A percentile compares a stretch with the other conserved stretches of the same genome.
These are phyloP conservation scores for Perkinsus marinus DNA, from an alignment of 169 alveolate genomes.

Conservation along the genomic window DNA sequence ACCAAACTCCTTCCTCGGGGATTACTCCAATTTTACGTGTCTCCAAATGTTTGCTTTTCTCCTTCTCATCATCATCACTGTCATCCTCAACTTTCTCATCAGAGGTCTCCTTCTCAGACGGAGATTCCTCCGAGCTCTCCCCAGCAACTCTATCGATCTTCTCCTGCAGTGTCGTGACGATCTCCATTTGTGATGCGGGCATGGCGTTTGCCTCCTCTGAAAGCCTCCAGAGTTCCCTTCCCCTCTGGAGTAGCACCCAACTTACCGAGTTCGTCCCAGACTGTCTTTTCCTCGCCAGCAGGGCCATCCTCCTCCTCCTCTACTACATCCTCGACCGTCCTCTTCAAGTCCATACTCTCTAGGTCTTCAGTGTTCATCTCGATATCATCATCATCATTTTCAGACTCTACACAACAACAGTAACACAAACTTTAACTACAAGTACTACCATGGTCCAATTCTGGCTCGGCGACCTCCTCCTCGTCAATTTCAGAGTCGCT, in stretches of 20 bases:
- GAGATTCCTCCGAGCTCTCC: not conserved
- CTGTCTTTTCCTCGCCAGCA: not conserved
- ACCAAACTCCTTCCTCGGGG: no score
- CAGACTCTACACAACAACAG: not conserved
- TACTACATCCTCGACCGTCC: not conserved
- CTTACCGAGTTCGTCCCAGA: not conserved
- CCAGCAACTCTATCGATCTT: not conserved
- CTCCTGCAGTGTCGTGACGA: not conserved
- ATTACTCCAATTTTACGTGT: not conserved
- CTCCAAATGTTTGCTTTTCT: not conserved
- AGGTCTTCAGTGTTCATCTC: not conserved
- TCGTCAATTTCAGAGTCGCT: not conserved
- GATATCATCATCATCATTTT: not conserved
- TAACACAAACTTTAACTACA: not conserved
- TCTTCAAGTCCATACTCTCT: not conserved
- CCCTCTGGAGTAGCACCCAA: no score
- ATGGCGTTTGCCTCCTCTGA: not conserved
- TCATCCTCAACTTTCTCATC: not conserved
- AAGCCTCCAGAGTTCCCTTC: not conserved
- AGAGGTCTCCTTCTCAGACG: not conserved
- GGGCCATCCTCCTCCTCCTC: not conserved
- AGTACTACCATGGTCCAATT: not conserved
- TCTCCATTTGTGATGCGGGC: not conserved
- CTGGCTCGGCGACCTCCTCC: not conserved
- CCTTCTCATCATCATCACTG: no score